Evolutionary conservation across 2,329 filamentous ascomycete genomes (phyloP).

Genomic region (Colletotrichum sp.): DNA sequence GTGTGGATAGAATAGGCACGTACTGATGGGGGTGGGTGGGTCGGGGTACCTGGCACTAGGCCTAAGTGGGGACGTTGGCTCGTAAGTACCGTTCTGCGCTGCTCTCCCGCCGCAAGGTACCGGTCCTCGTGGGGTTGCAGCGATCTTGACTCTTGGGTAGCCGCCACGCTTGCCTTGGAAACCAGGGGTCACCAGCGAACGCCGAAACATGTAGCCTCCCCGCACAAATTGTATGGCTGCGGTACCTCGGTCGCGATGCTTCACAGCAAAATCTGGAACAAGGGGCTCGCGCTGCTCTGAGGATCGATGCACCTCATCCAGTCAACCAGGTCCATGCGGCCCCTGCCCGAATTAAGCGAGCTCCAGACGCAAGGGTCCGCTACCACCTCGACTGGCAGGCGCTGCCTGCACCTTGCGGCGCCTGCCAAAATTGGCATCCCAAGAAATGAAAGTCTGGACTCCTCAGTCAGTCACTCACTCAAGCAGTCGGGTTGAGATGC

Average conservation of each 20-base stretch:
- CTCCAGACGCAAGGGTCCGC: slow-evolving; percentile 16
- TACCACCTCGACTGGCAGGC: slow-evolving; percentile 11
- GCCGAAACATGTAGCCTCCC: slow-evolving; percentile 4
- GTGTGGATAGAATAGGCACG: background rate
- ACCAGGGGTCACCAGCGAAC: background rate
- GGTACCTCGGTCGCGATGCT: slow-evolving; percentile 7
- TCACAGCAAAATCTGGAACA: slow-evolving; percentile 20
- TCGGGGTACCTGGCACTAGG: background rate
- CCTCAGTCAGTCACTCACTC: background rate
- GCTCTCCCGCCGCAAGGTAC: background rate
- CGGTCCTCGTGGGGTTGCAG: slow-evolving; percentile 5
- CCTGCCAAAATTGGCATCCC: slow-evolving; percentile 18
- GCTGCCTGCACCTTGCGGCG: slow-evolving; percentile 14
- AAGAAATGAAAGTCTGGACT: background rate
- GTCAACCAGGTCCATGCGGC: slow-evolving; percentile 18
- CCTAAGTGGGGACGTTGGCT: background rate
- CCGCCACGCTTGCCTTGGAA: background rate
- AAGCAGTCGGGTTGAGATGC: background rate
- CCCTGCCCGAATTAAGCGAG: slow-evolving; percentile 12
- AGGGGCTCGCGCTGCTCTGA: slow-evolving; percentile 11
- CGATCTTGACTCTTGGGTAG: slow-evolving; percentile 13
- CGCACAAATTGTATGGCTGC: background rate
- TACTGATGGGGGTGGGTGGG: background rate
- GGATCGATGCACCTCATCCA: slow-evolving; percentile 24
- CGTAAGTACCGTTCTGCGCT: background rate